phyloP scores from a whole-genome alignment of 2,329 filamentous ascomycete species.

The Fusarium cicatricum region DNA sequence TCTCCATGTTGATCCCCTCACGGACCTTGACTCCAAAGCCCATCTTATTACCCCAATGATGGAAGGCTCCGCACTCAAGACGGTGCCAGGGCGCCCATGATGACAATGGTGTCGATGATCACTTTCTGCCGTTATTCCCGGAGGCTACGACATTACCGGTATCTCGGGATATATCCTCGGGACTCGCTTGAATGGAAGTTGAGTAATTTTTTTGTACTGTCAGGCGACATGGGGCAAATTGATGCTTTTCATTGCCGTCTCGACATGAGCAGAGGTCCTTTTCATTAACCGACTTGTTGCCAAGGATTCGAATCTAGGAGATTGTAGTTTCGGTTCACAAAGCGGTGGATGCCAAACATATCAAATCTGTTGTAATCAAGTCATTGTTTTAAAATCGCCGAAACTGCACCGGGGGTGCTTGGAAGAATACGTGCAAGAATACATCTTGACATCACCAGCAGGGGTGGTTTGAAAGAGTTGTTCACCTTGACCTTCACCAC shows the following conservation, averaged over 20 bases:
- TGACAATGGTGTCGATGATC: slow-evolving; percentile 17
- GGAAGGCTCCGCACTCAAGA: background rate
- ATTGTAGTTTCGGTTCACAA: too few species aligned
- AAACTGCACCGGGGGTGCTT: too few species aligned
- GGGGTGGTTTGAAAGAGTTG: background rate
- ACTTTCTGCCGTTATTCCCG: slow-evolving; percentile 32
- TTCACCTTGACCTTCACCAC: slow-evolving; percentile 19
- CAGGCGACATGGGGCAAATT: too few species aligned
- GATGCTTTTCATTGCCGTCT: background rate
- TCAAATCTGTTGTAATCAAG: too few species aligned
- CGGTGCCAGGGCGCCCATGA: slow-evolving; percentile 11
- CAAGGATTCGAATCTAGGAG: too few species aligned
- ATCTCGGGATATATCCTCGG: slow-evolving; percentile 22
- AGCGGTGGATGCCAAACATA: too few species aligned
- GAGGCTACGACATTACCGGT: background rate
- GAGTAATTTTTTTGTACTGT: slow-evolving; percentile 7
- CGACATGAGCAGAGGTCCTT: too few species aligned
- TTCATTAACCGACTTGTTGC: too few species aligned
- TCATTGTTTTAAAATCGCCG: background rate
- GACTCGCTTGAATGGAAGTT: slow-evolving; percentile 30
- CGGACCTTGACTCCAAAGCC: background rate
- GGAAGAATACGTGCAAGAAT: too few species aligned
- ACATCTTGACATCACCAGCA: background rate
- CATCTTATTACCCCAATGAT: slow-evolving; percentile 19
- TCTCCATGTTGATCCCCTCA: slow-evolving; percentile 23